Percentiles rank a stretch among this genome's conserved stretches.
These are phyloP conservation scores for Abrus pulchellus DNA, from an alignment of 306 rosid species.

Conservation along the genomic window DNA sequence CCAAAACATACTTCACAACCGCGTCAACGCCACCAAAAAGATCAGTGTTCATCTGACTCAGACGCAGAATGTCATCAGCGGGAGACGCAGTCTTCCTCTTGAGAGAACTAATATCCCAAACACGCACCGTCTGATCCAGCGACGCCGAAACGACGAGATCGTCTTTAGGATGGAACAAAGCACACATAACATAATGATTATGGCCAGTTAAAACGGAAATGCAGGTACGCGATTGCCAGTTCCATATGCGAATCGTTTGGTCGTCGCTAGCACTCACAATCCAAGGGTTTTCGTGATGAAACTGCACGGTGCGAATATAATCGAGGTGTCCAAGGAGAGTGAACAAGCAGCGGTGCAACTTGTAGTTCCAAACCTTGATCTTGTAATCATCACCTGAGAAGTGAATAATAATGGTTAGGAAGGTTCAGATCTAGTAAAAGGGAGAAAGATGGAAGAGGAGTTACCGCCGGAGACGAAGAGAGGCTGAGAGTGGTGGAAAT, in stretches of 20 bases:
- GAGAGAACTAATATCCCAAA: slow-evolving; percentile 92
- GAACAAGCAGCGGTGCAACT: slow-evolving; percentile 88
- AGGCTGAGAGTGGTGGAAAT: slow-evolving; percentile 93
- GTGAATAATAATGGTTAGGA: not conserved
- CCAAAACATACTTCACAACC: slow-evolving; percentile 95
- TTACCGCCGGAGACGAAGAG: slow-evolving; percentile 96
- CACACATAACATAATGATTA: slow-evolving; percentile 97
- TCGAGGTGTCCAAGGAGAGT: slow-evolving; percentile 96
- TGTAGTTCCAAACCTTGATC: slow-evolving; percentile 98
- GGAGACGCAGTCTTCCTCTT: slow-evolving; percentile 89
- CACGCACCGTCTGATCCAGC: slow-evolving; percentile 94
- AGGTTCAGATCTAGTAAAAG: slow-evolving; percentile 22
- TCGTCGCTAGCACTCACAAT: slow-evolving; percentile 98
- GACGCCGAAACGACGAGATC: slow-evolving; percentile 96
- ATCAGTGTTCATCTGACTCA: slow-evolving; percentile 95
- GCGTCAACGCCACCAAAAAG: slow-evolving; percentile 97
- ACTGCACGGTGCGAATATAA: slow-evolving; percentile 93
- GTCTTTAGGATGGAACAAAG: slow-evolving; percentile 89
- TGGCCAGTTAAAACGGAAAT: slow-evolving; percentile 96
- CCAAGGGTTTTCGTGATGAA: slow-evolving; percentile 97
- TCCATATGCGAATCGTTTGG: slow-evolving; percentile 99
- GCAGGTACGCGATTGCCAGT: slow-evolving; percentile 98
- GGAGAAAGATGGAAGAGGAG: no score
- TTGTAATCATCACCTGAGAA: slow-evolving; percentile 93
- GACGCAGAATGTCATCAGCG: slow-evolving; percentile 79